Conservation (phyloP, 768 basidiomycete genomes). For the Amanita thiersii region DNA sequence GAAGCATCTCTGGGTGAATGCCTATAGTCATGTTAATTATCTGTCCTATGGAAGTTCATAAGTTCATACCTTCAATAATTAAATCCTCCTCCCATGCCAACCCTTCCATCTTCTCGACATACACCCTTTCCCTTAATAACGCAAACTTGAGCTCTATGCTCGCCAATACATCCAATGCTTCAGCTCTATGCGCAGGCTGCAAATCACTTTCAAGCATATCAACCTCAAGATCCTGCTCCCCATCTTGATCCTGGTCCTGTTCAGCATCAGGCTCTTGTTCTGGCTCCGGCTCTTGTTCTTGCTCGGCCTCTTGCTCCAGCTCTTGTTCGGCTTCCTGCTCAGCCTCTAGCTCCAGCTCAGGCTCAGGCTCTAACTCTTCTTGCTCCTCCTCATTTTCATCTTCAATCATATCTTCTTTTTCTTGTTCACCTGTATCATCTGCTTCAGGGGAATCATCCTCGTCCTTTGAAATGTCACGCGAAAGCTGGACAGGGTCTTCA, state of each 20-base stretch:
- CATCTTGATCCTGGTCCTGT: constrained; percentile 18
- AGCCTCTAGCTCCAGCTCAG: constrained; percentile 20
- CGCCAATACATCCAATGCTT: constrained; percentile 83
- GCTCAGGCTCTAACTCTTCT: constrained; percentile 18
- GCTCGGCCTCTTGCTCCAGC: constrained; percentile 33
- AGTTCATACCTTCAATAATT: constrained; percentile 56
- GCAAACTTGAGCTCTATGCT: constrained; percentile 93
- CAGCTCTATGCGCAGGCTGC: constrained; percentile 75
- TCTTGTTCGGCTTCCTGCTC: constrained; percentile 23
- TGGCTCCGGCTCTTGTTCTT: constrained; percentile 20
- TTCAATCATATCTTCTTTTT: constrained; percentile 17
- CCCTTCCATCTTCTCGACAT: constrained; percentile 91
- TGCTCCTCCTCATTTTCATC: constrained; percentile 21
- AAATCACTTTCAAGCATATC: constrained; percentile 54
- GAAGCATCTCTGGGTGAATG: constrained; percentile 78
- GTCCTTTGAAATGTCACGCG: background rate
- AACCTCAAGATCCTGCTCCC: constrained; percentile 33
- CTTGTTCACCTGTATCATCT: constrained; percentile 15
- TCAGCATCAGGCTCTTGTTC: constrained; percentile 17
- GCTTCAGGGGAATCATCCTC: constrained; percentile 7
- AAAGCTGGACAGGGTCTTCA: background rate
- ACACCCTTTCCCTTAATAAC: constrained; percentile 74
- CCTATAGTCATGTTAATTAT: constrained; percentile 31
- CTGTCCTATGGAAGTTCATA: background rate
- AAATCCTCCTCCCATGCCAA: constrained; percentile 83